phyloP scores from a whole-genome alignment of 2,329 filamentous ascomycete species.

The Xenoacremonium recifei region DNA sequence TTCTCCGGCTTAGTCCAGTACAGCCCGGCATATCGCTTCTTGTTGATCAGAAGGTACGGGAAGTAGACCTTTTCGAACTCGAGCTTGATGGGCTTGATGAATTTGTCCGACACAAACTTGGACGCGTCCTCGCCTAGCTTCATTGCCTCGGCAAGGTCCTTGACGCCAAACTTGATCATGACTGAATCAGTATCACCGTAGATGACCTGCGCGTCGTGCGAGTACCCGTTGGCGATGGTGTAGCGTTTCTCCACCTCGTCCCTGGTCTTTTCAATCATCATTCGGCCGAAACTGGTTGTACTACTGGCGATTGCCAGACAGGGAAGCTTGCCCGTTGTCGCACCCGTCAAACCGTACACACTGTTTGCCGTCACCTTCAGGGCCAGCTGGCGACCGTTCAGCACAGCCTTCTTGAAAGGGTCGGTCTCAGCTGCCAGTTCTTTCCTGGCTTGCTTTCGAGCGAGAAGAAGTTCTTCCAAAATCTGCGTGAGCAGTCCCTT shows the following conservation, averaged over 20 bases:
- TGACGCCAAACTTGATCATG: slow-evolving; percentile 98
- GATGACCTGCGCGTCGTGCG: slow-evolving; percentile 92
- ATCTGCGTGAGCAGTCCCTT: slow-evolving; percentile 94
- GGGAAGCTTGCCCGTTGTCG: slow-evolving; percentile 91
- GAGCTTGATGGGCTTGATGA: slow-evolving; percentile 94
- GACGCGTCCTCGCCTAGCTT: slow-evolving; percentile 92
- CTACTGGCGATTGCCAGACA: slow-evolving; percentile 95
- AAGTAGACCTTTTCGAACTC: slow-evolving; percentile 99
- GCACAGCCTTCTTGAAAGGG: slow-evolving; percentile 94
- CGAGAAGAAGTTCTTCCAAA: slow-evolving; percentile 86
- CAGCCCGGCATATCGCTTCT: slow-evolving; percentile 97
- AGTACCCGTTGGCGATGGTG: slow-evolving; percentile 90
- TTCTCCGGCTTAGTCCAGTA: slow-evolving; percentile 95
- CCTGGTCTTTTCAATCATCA: slow-evolving; percentile 99
- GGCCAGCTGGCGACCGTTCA: slow-evolving; percentile 95
- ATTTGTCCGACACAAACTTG: slow-evolving; percentile 83
- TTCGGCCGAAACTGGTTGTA: slow-evolving; percentile 93
- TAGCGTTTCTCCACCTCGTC: slow-evolving; percentile 90
- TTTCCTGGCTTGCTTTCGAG: slow-evolving; percentile 91
- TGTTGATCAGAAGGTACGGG: slow-evolving; percentile 98
- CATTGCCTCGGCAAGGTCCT: slow-evolving; percentile 86
- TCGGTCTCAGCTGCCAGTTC: slow-evolving; percentile 88
- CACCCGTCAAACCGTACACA: slow-evolving; percentile 95
- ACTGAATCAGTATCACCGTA: slow-evolving; percentile 99
- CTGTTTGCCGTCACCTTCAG: slow-evolving; percentile 97